Conservation (phyloP, 306 rosid species). For the Ammopiptanthus mongolicus region DNA sequence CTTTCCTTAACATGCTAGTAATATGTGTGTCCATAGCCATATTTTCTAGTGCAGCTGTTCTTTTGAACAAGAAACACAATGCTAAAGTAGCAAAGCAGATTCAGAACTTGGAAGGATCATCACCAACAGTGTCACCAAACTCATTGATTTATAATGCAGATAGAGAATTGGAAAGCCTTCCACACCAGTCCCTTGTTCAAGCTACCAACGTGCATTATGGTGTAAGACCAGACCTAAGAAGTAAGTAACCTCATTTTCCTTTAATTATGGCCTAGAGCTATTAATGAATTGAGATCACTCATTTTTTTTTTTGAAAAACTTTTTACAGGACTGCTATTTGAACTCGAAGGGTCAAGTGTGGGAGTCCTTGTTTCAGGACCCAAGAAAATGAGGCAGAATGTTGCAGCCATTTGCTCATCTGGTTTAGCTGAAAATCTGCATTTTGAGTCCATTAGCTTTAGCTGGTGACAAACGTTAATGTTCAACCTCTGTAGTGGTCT, state of each 20-base stretch:
- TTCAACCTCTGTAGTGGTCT: not conserved
- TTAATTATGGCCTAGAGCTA: not conserved
- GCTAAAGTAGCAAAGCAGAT: conserved; percentile 40
- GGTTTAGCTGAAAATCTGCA: conserved; percentile 56
- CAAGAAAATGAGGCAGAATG: conserved; percentile 61
- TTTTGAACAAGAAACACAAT: conserved; percentile 43
- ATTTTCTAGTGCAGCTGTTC: conserved; percentile 33
- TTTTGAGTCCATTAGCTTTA: conserved; percentile 70
- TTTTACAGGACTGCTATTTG: conserved; percentile 41
- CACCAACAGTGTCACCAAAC: conserved; percentile 39
- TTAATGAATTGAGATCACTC: not conserved
- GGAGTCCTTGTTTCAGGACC: conserved; percentile 74
- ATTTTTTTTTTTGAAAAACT: not conserved
- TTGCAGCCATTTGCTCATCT: conserved; percentile 67
- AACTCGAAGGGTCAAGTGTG: conserved; percentile 46
- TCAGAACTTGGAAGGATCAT: conserved; percentile 37
- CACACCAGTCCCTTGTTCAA: conserved; percentile 38
- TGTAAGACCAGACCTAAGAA: conserved; percentile 56
- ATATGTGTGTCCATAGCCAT: conserved; percentile 43
- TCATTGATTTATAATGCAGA: conserved; percentile 34
- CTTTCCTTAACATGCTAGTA: conserved; percentile 44
- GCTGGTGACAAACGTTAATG: conserved; percentile 46
- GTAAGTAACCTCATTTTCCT: conserved; percentile 38
- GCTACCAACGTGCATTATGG: conserved; percentile 61
- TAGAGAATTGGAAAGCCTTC: conserved; percentile 65